Base-by-base conservation (phyloP, 371 early-diverging fungal species). In the Mortierella sp. region DNA sequence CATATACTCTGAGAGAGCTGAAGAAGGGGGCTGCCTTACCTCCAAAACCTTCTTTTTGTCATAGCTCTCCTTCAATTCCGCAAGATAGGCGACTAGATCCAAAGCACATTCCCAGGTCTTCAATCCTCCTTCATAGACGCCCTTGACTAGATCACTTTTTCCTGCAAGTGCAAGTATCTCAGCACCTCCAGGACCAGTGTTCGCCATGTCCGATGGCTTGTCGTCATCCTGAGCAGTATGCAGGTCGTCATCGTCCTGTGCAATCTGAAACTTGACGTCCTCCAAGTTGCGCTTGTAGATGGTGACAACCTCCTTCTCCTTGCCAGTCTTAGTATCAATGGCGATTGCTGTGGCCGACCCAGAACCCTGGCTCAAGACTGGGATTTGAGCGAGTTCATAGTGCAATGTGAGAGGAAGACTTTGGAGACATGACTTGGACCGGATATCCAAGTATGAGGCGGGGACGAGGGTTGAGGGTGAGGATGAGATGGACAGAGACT, bases 81-180 rank as follows among this genome's bases (percentile, higher is more conserved):
- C 76, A 19, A 94, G 76, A 65, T 85, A 94, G 41, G 85, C 71
- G 19, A 93, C 88, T 54, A 97, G 81, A 79, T 97, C 97, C 43
- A 93, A 52, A 3, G 94, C 86, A 70, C 96, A 96, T 66, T 97
- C 97, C 97, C 97, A 97, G 0, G 97, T 97, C 80, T 97, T 97
- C 65, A 95, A 88, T 5, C 97, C 97, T 73, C 91, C 97, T 80
- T 96, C 97, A 67, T 96, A 97, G 2, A 93, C 92, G 17, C 95
- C 95, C 34, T 85, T 82, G 43, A 96, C 86, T 19, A 97, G 68
- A 79, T 97, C 97, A 40, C 83, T 83, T 47, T 83, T 87, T 17
- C 88, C 85, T n/a, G 83, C 84, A 61, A 71, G 72, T 43, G 82
- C 84, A 57, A 87, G 72, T 85, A 85, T 85, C 22, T 76, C 71